Conservation (phyloP, 2,329 filamentous ascomycete genomes). For the Tolypocladium endophyticum region DNA sequence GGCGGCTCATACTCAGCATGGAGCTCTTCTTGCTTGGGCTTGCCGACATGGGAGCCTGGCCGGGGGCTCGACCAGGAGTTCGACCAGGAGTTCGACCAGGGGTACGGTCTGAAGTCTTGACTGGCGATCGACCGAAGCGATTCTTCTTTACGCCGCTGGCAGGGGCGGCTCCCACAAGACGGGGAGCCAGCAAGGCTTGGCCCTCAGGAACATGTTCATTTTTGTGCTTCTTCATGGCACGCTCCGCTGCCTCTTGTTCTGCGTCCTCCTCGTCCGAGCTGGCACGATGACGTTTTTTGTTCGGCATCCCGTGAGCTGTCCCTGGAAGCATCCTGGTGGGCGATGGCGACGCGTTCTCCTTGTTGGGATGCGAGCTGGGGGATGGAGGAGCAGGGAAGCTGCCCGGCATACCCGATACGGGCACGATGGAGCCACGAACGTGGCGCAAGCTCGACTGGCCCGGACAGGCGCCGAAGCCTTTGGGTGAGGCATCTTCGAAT, state of each 20-base stretch:
- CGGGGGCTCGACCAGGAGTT: conserved; percentile 5
- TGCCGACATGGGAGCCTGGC: conserved; percentile 13
- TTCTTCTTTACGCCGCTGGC: conserved; percentile 23
- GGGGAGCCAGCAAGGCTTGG: conserved; percentile 40
- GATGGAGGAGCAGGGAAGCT: conserved; percentile 34
- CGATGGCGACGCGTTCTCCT: conserved; percentile 41
- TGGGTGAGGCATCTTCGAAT: conserved; percentile 36
- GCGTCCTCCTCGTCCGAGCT: conserved; percentile 46
- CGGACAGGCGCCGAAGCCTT: conserved; percentile 44
- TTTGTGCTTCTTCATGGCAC: conserved; percentile 50
- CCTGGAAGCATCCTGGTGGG: conserved; percentile 26
- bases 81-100: conserved; percentile 1
- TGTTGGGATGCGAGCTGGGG: conserved; percentile 31
- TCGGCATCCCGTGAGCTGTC: conserved; percentile 51
- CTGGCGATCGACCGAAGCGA: conserved; percentile 13
- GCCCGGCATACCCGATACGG: conserved; percentile 39
- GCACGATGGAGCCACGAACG: conserved; percentile 41
- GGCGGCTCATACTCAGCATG: conserved; percentile 45
- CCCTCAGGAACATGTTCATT: conserved; percentile 37
- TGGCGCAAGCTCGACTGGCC: conserved; percentile 53
- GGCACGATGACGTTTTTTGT: conserved; percentile 55
- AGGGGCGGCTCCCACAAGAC: conserved; percentile 27
- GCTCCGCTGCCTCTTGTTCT: conserved; percentile 34
- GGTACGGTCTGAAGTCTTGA: too few relatives aligned
- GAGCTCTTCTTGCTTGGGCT: conserved; percentile 42